A percentile compares a stretch with the other conserved stretches of the same genome.
Evolutionary conservation across 768 basidiomycete genomes (phyloP).

Genomic region (Hebeloma cylindrosporum): DNA sequence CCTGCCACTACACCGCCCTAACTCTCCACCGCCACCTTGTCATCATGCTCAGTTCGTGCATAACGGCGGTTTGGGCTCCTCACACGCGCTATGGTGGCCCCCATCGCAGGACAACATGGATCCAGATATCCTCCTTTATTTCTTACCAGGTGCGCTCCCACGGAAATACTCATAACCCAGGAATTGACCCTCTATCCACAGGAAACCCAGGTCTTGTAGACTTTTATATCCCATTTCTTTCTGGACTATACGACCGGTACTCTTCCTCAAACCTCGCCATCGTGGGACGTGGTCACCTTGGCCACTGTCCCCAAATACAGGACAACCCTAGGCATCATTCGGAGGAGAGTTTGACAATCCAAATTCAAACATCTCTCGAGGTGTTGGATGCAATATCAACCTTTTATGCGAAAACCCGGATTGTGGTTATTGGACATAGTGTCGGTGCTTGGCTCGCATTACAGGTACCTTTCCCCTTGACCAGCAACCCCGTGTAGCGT

Average conservation of each 20-base stretch:
- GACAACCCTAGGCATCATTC: conserved; percentile 20
- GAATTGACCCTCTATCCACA: conserved; percentile 19
- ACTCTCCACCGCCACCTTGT: conserved; percentile 14
- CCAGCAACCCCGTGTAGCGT: conserved; percentile 1
- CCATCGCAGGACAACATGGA: conserved; percentile 20
- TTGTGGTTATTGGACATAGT: conserved; percentile 64
- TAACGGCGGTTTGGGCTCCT: conserved; percentile 35
- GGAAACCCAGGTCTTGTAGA: conserved; percentile 60
- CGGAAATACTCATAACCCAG: not conserved
- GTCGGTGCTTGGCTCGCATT: conserved; percentile 70
- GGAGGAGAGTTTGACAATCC: conserved; percentile 40
- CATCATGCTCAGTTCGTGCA: conserved; percentile 40
- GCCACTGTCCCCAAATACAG: conserved; percentile 51
- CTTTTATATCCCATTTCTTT: conserved; percentile 70
- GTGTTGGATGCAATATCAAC: conserved; percentile 45
- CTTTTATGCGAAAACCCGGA: conserved; percentile 34
- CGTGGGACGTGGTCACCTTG: conserved; percentile 61
- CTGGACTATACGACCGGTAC: conserved; percentile 42
- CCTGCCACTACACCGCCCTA: conserved; percentile 7
- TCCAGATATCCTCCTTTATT: conserved; percentile 40
- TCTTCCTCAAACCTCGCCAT: conserved; percentile 45
- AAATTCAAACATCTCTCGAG: conserved; percentile 56
- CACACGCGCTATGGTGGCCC: conserved; percentile 57
- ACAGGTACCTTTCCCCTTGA: conserved; percentile 41
- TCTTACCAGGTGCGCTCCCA: conserved; percentile 45